A percentile compares a stretch with the other conserved stretches of the same genome.
Conservation (phyloP, 2,329 filamentous ascomycete genomes). For the Ceratocystis colombiana region DNA sequence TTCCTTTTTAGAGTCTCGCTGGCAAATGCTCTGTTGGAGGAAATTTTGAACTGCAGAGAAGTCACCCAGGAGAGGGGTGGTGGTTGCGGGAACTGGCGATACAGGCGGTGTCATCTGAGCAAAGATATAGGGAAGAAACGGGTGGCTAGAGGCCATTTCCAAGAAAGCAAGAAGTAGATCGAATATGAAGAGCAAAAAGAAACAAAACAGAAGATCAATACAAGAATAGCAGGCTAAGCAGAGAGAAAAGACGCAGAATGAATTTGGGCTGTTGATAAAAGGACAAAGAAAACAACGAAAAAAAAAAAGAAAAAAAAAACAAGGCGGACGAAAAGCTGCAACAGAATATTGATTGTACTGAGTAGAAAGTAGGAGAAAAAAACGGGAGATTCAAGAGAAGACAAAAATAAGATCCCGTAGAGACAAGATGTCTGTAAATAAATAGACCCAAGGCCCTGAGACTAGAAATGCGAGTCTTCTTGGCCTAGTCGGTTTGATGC, state of each 20-base stretch:
- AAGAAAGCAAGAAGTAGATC: not conserved
- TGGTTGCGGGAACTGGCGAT: slow-evolving; percentile 21
- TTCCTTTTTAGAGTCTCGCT: not conserved
- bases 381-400: not conserved
- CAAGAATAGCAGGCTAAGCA: not conserved
- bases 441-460: not conserved
- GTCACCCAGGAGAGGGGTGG: slow-evolving; percentile 19
- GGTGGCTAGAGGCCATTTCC: slow-evolving; percentile 7
- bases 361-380: slow-evolving; percentile 1
- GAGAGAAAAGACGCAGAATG: not conserved
- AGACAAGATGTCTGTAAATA: not conserved
- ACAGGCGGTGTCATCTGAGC: slow-evolving; percentile 25
- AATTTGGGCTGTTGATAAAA: not conserved
- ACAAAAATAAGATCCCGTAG: not conserved
- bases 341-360: not conserved
- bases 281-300: not conserved
- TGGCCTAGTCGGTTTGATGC: not conserved
- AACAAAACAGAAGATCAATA: not conserved
- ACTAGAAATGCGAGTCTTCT: not conserved
- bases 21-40: slow-evolving; percentile 3
- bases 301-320: not conserved
- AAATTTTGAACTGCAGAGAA: slow-evolving; percentile 18
- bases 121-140: slow-evolving; percentile 19
- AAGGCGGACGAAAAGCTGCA: not conserved
- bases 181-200: not conserved